A percentile compares a stretch with the other conserved stretches of the same genome.
These are phyloP conservation scores for Balansia obtecta DNA, from an alignment of 2,329 filamentous ascomycete species.

Conservation along the genomic window DNA sequence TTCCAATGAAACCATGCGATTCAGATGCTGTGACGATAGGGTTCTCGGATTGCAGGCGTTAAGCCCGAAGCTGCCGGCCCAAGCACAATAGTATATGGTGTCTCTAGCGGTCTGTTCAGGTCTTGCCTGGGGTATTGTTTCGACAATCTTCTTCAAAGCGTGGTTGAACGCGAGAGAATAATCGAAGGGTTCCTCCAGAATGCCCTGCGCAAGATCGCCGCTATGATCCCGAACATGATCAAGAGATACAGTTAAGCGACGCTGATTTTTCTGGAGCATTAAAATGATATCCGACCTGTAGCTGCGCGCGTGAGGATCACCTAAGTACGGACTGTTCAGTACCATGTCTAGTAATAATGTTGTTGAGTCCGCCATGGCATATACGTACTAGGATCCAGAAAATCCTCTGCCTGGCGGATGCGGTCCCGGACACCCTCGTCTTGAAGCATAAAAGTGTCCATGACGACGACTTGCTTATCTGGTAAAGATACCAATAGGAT, in stretches of 20 bases:
- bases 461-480: conserved; percentile 20
- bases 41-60: conserved; percentile 92
- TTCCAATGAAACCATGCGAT: conserved; percentile 94
- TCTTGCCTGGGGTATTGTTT: conserved; percentile 63
- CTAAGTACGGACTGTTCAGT: conserved; percentile 16
- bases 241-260: conserved; percentile 59
- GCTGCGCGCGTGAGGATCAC: conserved; percentile 47
- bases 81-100: conserved; percentile 91
- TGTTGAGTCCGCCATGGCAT: not conserved
- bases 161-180: conserved; percentile 79
- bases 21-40: conserved; percentile 76
- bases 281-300: conserved; percentile 82
- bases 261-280: conserved; percentile 57
- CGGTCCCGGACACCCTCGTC: conserved; percentile 79
- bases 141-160: conserved; percentile 79
- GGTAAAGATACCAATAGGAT: not conserved
- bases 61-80: conserved; percentile 88
- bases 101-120: conserved; percentile 67
- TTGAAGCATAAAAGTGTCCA: conserved; percentile 65
- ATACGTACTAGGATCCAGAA: conserved; percentile 79
- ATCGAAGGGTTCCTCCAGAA: conserved; percentile 81
- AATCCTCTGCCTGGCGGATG: conserved; percentile 78
- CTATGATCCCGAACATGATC: conserved; percentile 88
- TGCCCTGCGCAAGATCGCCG: conserved; percentile 61
- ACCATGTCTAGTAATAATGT: not conserved